Base-by-base conservation (phyloP, 208 protist genomes). In the Crithidia acanthocephali region DNA sequence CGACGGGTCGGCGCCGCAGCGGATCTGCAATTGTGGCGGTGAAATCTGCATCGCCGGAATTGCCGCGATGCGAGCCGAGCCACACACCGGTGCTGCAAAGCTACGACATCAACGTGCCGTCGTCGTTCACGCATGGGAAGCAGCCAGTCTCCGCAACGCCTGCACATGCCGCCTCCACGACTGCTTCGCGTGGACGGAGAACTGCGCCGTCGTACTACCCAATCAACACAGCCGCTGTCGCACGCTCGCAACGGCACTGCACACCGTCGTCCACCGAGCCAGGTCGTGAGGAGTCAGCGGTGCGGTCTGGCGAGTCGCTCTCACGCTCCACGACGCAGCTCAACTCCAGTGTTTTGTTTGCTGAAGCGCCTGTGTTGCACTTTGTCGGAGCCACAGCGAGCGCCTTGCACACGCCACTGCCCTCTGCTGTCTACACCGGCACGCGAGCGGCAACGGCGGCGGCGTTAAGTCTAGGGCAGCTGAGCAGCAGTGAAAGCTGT, bases 261-360 rank as follows among this genome's bases (percentile, higher is more conserved):
- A 76, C 71, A 6, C 71, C 71, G 16, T 70, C 71, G 25, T 59
- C 64, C 7, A 20, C 62, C 2, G 62, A 68, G 28, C 62, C 51
- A 7, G 32, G 28, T 32, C 35, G 48, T 1, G 62, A 58, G 15
- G 48, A 20, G 6, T 30, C 62, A 2, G 62, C 20, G 11, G 33
- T 30, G 4, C 18, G 0, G 2, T 20, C 3, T 11, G 7, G 18
- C 20, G 27, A 52, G 3, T 10, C 20, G 15, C 48, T 5, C 2
- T 32, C 4, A 25, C 28, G 40, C 20, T 44, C 33, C 57, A 10
- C 8, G 5, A 32, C 57, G 40, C 57, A 50, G 23, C 25, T n/a
- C 8, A 25, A 22, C 40, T 47, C 57, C 40, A 37, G 45, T 56
- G 45, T 42, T n/a, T 22, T 56, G 37, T 50, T 28, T 50, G 37